Conservation (phyloP, 257 asterid genomes). For the Prunella vulgaris region DNA sequence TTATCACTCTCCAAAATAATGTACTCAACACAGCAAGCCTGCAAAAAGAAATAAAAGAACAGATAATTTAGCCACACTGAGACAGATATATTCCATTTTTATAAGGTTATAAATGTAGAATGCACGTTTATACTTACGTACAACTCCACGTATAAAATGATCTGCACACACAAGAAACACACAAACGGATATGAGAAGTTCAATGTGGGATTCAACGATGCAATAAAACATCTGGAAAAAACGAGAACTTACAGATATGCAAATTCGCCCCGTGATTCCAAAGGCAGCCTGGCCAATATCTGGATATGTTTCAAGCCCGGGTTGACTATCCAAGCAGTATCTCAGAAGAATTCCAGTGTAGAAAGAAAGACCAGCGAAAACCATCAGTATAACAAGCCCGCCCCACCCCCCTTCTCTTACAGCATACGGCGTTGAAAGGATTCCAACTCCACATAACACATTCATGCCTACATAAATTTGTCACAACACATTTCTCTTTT, state of each 20-base stretch:
- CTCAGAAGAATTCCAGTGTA: conserved; percentile 89
- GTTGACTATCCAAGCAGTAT: conserved; percentile 84
- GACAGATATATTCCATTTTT: neutral
- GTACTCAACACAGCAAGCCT: conserved; percentile 92
- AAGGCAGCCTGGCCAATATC: conserved; percentile 99
- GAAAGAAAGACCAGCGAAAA: conserved; percentile 67
- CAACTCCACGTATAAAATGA: conserved; percentile 76
- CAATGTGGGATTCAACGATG: neutral
- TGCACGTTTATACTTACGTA: conserved; percentile 56
- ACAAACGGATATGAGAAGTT: conserved; percentile 4
- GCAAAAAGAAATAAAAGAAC: conserved; percentile 26
- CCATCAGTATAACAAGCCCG: conserved; percentile 61
- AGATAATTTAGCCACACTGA: conserved; percentile 14
- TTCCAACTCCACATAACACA: conserved; percentile 93
- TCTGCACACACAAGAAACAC: conserved; percentile 51
- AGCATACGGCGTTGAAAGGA: conserved; percentile 93
- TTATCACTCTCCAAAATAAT: conserved; percentile 89
- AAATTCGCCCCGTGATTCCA: conserved; percentile 65
- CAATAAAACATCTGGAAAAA: neutral
- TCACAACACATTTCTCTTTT: neutral
- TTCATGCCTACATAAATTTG: conserved; percentile 55
- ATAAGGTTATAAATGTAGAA: neutral
- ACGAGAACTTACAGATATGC: conserved; percentile 71
- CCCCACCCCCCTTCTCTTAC: conserved; percentile 91
- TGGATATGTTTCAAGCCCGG: conserved; percentile 92